Evolutionary conservation across 2,329 filamentous ascomycete species (phyloP).

Genomic region (Ceratocystis alfenasii): DNA sequence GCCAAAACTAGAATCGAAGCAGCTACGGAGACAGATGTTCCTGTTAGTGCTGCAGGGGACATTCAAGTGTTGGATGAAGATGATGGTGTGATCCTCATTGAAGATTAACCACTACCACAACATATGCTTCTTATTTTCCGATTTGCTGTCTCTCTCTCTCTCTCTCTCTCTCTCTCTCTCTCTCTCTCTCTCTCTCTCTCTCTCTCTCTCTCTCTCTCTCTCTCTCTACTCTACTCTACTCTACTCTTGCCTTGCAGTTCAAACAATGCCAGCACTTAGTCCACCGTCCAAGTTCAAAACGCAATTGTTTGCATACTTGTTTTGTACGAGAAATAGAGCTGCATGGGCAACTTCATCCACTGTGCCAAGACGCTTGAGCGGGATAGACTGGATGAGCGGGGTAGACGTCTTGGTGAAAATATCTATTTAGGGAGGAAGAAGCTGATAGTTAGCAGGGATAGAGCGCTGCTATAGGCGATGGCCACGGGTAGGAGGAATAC

Average conservation of each 20-base stretch:
- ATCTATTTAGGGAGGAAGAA: slow-evolving; percentile 1
- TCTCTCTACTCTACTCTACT: background rate
- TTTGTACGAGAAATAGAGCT: slow-evolving; percentile 62
- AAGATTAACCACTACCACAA: slow-evolving; percentile 25
- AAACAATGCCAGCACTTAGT: slow-evolving; percentile 50
- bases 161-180: background rate
- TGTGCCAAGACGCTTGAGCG: slow-evolving; percentile 48
- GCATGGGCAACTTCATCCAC: slow-evolving; percentile 69
- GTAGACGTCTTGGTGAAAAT: slow-evolving; percentile 5
- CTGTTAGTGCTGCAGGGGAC: slow-evolving; percentile 23
- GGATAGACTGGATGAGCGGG: slow-evolving; percentile 21
- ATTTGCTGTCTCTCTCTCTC: background rate
- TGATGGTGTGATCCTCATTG: slow-evolving; percentile 38
- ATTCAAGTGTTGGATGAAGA: slow-evolving; percentile 26
- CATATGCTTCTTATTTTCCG: background rate
- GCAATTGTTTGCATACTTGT: slow-evolving; percentile 77
- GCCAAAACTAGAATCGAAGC: slow-evolving; percentile 30
- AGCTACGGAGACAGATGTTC: background rate
- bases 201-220: background rate
- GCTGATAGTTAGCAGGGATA: background rate
- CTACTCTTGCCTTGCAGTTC: background rate
- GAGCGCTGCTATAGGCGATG: background rate
- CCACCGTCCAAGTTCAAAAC: slow-evolving; percentile 78
- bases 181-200: background rate
- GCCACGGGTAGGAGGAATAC: background rate